phyloP scores from a whole-genome alignment of 805 yeast genomes.

The Kuraishia piskuri region DNA sequence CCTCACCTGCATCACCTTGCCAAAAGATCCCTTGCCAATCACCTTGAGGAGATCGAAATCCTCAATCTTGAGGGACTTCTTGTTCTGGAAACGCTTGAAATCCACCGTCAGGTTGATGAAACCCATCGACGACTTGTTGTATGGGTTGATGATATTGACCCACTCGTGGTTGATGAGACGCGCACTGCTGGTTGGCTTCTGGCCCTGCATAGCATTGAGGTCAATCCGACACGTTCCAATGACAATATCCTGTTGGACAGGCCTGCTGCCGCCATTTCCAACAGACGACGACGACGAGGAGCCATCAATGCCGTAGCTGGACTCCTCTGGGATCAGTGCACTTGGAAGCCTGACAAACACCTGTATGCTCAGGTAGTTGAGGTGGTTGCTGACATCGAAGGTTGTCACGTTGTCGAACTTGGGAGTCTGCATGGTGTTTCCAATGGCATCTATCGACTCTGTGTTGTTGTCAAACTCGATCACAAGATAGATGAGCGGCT shows the following conservation, averaged over 20 bases:
- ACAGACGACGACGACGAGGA: conserved; percentile 15
- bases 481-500: conserved; percentile 73
- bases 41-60: conserved; percentile 92
- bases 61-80: conserved; percentile 71
- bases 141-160: conserved; percentile 22
- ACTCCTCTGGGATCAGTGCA: conserved; percentile 36
- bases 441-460: conserved; percentile 76
- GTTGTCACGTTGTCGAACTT: conserved; percentile 84
- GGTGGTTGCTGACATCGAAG: conserved; percentile 70
- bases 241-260: conserved; percentile 52
- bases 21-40: conserved; percentile 96
- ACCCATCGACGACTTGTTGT: conserved; percentile 22
- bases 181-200: conserved; percentile 24
- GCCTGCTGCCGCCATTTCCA: not conserved
- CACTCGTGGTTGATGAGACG: conserved; percentile 65
- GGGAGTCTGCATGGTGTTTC: conserved; percentile 72
- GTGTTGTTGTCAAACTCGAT: conserved; percentile 94
- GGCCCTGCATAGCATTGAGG: conserved; percentile 18
- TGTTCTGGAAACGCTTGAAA: conserved; percentile 48
- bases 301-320: not conserved
- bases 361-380: conserved; percentile 61
- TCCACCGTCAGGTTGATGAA: conserved; percentile 53
- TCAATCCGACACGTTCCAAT: conserved; percentile 65
- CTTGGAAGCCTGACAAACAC: conserved; percentile 74
- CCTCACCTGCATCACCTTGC: conserved; percentile 97